phyloP scores from a whole-genome alignment of 2,329 filamentous ascomycete genomes.

The Claviceps paspali region DNA sequence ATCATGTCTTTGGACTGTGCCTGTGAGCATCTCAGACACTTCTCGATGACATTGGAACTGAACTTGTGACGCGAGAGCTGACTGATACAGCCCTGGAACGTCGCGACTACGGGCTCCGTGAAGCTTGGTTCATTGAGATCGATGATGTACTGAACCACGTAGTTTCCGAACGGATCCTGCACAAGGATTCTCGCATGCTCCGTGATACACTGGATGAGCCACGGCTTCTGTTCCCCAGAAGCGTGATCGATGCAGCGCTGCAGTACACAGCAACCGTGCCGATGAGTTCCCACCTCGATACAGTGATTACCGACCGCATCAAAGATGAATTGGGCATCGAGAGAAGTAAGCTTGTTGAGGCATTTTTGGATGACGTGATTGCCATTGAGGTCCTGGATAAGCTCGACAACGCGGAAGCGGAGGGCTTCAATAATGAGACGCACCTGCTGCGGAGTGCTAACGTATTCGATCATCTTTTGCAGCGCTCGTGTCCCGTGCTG shows the following conservation, averaged over 20 bases:
- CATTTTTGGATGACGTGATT: conserved; percentile 99
- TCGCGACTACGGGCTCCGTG: conserved; percentile 73
- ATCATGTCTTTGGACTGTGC: conserved; percentile 61
- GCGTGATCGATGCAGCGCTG: conserved; percentile 98
- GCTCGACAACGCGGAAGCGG: conserved; percentile 68
- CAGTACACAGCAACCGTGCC: conserved; percentile 93
- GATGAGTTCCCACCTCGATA: conserved; percentile 85
- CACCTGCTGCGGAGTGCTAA: conserved; percentile 73
- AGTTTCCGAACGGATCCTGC: conserved; percentile 96
- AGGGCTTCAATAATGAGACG: conserved; percentile 78
- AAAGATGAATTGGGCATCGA: conserved; percentile 91
- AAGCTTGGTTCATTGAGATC: conserved; percentile 79
- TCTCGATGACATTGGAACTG: conserved; percentile 97
- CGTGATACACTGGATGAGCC: conserved; percentile 77
- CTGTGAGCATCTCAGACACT: conserved; percentile 75
- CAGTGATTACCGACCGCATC: conserved; percentile 80
- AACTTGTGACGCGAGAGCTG: conserved; percentile 88
- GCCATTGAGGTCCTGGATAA: conserved; percentile 95
- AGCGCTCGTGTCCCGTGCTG: conserved; percentile 92
- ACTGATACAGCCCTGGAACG: conserved; percentile 60
- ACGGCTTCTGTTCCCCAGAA: conserved; percentile 72
- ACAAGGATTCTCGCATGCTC: conserved; percentile 77
- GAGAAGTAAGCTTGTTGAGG: conserved; percentile 75
- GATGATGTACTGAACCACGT: conserved; percentile 96
- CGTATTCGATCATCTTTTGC: conserved; percentile 99